Evolutionary conservation across 352 stramenopile species (phyloP).

Genomic region (Albugo laibachii): DNA sequence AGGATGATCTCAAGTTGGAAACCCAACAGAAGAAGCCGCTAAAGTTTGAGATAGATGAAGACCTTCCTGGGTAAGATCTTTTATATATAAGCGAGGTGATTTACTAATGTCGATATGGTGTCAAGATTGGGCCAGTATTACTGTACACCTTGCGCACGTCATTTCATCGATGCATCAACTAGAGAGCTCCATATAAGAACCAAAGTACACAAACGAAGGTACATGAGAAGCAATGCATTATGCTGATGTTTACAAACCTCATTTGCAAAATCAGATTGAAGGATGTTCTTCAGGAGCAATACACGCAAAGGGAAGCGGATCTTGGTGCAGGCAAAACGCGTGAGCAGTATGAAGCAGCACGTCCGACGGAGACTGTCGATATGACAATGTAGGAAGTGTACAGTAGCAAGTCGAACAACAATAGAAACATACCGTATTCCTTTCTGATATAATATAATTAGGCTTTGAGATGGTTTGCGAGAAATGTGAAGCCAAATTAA

Average conservation of each 20-base stretch:
- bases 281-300: slow-evolving; percentile 79
- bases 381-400: too few species aligned
- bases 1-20: slow-evolving; percentile 60
- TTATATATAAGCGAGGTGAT: background rate
- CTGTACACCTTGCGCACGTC: slow-evolving; percentile 65
- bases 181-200: slow-evolving; percentile 58
- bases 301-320: slow-evolving; percentile 71
- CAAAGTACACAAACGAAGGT: slow-evolving; percentile 77
- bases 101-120: background rate
- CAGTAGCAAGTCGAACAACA: too few species aligned
- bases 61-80: slow-evolving; percentile 47
- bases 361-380: too few species aligned
- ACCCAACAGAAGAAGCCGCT: slow-evolving; percentile 31
- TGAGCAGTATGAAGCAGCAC: slow-evolving; percentile 36
- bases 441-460: background rate
- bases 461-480: slow-evolving; percentile 35
- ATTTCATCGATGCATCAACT: slow-evolving; percentile 71
- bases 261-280: slow-evolving; percentile 27
- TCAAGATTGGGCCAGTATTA: slow-evolving; percentile 72
- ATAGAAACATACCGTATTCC: slow-evolving; percentile 15
- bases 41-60: slow-evolving; percentile 60
- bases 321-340: slow-evolving; percentile 42
- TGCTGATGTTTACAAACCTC: background rate
- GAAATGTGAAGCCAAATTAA: slow-evolving; percentile 59
- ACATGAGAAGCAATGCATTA: slow-evolving; percentile 1